These are phyloP conservation scores for Saprolegnia diclina DNA, from an alignment of 352 stramenopile species.

Conservation along the genomic window DNA sequence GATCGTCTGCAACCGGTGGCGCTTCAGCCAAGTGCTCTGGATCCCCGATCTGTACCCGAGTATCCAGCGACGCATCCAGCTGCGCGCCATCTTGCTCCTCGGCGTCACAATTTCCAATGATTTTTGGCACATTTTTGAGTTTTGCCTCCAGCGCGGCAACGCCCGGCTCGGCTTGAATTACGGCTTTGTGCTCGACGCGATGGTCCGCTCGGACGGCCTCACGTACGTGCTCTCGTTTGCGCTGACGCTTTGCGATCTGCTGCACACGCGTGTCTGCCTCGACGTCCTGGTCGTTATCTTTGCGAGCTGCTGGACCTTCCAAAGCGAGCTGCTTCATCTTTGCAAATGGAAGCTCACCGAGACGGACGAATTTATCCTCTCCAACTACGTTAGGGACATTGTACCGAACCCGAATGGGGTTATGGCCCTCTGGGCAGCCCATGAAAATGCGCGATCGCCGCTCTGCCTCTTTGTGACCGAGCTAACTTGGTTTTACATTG, in stretches of 20 bases:
- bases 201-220: not conserved
- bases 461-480: conserved; percentile 1
- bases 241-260: not conserved
- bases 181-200: not conserved
- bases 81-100: not conserved
- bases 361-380: not conserved
- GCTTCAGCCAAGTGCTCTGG: not conserved
- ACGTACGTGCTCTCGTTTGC: not conserved
- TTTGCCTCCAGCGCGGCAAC: not conserved
- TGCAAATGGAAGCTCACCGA: not conserved
- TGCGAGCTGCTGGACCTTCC: not conserved
- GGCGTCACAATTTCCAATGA: not conserved
- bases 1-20: not conserved
- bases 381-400: not conserved
- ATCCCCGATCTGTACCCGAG: conserved; percentile 7
- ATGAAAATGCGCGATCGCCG: not conserved
- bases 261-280: not conserved
- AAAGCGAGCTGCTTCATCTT: not conserved
- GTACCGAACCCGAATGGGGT: not conserved
- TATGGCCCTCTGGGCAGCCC: not conserved
- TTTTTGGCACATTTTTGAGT: conserved; percentile 3
- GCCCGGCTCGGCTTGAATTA: not conserved
- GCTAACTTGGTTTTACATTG: not conserved
- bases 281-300: not conserved
- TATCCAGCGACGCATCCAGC: not conserved